These are phyloP conservation scores for Pythium myriotylum DNA, from an alignment of 352 stramenopile genomes.

Conservation along the genomic window DNA sequence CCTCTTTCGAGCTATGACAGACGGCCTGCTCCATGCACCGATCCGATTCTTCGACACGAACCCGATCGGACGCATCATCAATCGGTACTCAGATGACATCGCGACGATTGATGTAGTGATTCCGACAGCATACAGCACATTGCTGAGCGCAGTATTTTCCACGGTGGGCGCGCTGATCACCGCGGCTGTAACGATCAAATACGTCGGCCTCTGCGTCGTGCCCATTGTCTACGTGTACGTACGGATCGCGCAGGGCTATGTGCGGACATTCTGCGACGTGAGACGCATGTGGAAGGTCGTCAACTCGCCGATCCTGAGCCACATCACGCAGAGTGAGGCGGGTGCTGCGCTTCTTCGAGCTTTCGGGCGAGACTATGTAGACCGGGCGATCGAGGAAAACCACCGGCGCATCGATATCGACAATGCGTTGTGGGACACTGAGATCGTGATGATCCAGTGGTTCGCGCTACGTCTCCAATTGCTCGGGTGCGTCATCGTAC, in stretches of 20 bases:
- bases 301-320: slow-evolving; percentile 35
- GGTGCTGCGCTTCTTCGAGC: slow-evolving; percentile 33
- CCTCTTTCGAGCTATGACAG: slow-evolving; percentile 17
- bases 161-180: slow-evolving; percentile 61
- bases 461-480: slow-evolving; percentile 31
- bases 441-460: slow-evolving; percentile 24
- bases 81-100: slow-evolving; percentile 35
- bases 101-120: slow-evolving; percentile 8
- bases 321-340: slow-evolving; percentile 31
- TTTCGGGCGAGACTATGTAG: slow-evolving; percentile 24
- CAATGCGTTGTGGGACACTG: slow-evolving; percentile 20
- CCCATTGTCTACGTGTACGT: slow-evolving; percentile 79
- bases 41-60: slow-evolving; percentile 40
- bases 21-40: slow-evolving; percentile 24
- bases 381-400: slow-evolving; percentile 18
- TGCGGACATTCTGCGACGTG: slow-evolving; percentile 28
- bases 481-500: slow-evolving; percentile 8
- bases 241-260: slow-evolving; percentile 21
- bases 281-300: slow-evolving; percentile 32
- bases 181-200: slow-evolving; percentile 64
- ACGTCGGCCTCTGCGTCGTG: slow-evolving; percentile 59
- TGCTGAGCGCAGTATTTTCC: slow-evolving; percentile 6
- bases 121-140: slow-evolving; percentile 10
- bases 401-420: slow-evolving; percentile 26
- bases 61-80: slow-evolving; percentile 37